Evolutionary conservation across 768 basidiomycete genomes (phyloP).

Genomic region (Boletus sensibilis): DNA sequence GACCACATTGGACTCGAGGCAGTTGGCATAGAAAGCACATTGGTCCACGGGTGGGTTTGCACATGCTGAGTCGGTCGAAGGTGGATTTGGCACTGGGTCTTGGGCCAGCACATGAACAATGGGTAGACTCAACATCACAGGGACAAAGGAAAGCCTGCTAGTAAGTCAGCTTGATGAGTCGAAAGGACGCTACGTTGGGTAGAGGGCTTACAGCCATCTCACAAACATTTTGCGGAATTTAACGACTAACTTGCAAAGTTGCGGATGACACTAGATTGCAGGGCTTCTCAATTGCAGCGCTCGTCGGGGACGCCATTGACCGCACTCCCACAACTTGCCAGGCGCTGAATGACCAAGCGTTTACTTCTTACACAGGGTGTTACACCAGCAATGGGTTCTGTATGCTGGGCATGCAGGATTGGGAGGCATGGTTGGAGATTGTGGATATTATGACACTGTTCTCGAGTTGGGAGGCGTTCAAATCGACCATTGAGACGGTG

Average conservation of each 20-base stretch:
- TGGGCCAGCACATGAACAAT: not conserved
- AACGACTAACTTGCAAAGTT: not conserved
- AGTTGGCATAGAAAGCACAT: constrained; percentile 45
- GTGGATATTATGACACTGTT: no score
- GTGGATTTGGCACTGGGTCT: constrained; percentile 4
- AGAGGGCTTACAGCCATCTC: not conserved
- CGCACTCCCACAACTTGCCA: no score
- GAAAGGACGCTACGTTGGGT: not conserved
- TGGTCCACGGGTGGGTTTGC: constrained; percentile 35
- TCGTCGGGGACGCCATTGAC: no score
- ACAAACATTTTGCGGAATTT: not conserved
- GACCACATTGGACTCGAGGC: constrained; percentile 46
- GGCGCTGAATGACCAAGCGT: no score
- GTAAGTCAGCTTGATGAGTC: not conserved
- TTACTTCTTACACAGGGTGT: no score
- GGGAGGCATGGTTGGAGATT: no score
- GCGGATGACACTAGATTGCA: not conserved
- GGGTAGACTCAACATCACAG: not conserved
- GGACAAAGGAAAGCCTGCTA: not conserved
- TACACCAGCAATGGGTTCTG: no score
- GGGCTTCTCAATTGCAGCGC: no score
- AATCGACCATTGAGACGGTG: no score
- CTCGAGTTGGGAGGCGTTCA: no score
- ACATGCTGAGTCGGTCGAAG: constrained; percentile 19
- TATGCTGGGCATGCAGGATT: no score